These are phyloP conservation scores for Lenzites betulinus DNA, from an alignment of 768 basidiomycete species.

Conservation along the genomic window DNA sequence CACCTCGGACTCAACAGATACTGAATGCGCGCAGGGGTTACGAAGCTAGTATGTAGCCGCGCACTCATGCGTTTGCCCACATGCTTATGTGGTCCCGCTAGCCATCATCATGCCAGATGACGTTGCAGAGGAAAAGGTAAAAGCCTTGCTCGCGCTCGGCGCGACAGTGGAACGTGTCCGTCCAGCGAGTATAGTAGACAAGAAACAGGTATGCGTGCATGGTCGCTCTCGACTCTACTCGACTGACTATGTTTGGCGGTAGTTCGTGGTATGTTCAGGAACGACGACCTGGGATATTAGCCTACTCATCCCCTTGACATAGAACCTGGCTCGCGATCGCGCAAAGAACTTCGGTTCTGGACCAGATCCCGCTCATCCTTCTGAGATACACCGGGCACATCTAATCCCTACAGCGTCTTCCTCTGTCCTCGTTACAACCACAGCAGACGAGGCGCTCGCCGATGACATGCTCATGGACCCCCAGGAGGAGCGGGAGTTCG, in stretches of 20 bases:
- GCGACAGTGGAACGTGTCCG: conserved; percentile 88
- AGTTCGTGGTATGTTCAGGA: conserved; percentile 79
- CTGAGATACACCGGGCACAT: conserved; percentile 11
- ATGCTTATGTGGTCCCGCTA: conserved; percentile 30
- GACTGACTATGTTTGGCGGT: too few species aligned
- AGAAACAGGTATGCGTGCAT: conserved; percentile 74
- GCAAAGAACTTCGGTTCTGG: conserved; percentile 71
- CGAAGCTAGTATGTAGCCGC: conserved; percentile 63
- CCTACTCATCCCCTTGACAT: neutral
- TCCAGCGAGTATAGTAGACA: conserved; percentile 96
- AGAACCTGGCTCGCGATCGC: conserved; percentile 87
- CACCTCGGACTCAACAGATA: neutral
- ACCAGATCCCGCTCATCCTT: conserved; percentile 16
- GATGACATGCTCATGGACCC: conserved; percentile 31
- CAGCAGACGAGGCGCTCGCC: conserved; percentile 39
- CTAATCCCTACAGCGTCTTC: conserved; percentile 42
- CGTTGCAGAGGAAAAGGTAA: conserved; percentile 89
- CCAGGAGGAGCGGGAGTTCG: conserved; percentile 44
- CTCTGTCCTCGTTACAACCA: conserved; percentile 56
- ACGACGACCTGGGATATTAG: too few species aligned
- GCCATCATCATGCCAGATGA: conserved; percentile 92
- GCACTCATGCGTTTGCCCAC: neutral
- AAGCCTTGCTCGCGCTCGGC: conserved; percentile 79
- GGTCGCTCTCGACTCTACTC: too few species aligned
- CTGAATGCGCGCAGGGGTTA: conserved; percentile 63